These are phyloP conservation scores for Ustilago bromivora DNA, from an alignment of 1,284 basidiomycete species.

Conservation along the genomic window DNA sequence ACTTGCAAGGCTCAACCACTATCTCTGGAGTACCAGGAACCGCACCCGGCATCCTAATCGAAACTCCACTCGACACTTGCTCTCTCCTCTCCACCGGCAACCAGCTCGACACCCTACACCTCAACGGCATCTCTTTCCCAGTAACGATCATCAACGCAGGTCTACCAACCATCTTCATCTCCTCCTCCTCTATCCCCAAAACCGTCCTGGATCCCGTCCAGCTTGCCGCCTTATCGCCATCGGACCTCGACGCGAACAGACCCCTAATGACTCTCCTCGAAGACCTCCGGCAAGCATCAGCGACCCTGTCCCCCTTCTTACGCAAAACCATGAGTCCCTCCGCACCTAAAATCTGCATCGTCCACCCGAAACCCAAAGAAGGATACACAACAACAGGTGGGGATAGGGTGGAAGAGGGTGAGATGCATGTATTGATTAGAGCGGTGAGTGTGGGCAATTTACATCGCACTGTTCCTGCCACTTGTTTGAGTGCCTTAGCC, in stretches of 20 bases:
- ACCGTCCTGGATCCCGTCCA: slow-evolving; percentile 25
- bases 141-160: slow-evolving; percentile 64
- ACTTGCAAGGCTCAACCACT: slow-evolving; percentile 38
- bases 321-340: slow-evolving; percentile 44
- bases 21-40: slow-evolving; percentile 67
- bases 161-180: slow-evolving; percentile 63
- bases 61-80: slow-evolving; percentile 51
- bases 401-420: slow-evolving; percentile 8
- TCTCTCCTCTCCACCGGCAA: slow-evolving; percentile 54
- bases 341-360: slow-evolving; percentile 67
- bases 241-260: slow-evolving; percentile 54
- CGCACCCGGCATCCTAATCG: slow-evolving; percentile 57
- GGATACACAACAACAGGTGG: slow-evolving; percentile 58
- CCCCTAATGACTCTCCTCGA: slow-evolving; percentile 52
- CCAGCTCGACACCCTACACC: slow-evolving; percentile 35
- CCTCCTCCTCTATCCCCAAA: slow-evolving; percentile 32
- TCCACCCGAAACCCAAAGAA: slow-evolving; percentile 39
- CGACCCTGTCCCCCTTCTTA: slow-evolving; percentile 38
- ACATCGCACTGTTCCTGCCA: slow-evolving; percentile 64
- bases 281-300: slow-evolving; percentile 44
- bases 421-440: slow-evolving; percentile 60
- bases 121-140: slow-evolving; percentile 21
- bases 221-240: slow-evolving; percentile 16
- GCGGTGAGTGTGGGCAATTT: slow-evolving; percentile 62
- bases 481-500: slow-evolving; percentile 63